Percentiles rank a stretch among this genome's conserved stretches.
phyloP scores from a whole-genome alignment of 1,139 yeast species.

The Saccharomycopsis hybrid region DNA sequence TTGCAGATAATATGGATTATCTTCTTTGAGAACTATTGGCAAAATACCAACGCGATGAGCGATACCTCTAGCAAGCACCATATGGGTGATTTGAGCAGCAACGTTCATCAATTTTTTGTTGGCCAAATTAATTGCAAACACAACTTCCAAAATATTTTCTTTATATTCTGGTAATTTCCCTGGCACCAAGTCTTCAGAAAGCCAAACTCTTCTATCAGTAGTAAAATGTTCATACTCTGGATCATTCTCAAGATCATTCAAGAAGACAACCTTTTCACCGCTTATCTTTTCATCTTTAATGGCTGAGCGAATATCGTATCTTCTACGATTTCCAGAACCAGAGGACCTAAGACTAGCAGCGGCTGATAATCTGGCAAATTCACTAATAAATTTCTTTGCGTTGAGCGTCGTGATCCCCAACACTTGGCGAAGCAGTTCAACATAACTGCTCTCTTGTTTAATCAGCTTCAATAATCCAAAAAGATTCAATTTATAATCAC shows the following conservation, averaged over 20 bases:
- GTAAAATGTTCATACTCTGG: slow-evolving; percentile 43
- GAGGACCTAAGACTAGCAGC: slow-evolving; percentile 31
- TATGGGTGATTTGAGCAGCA: slow-evolving; percentile 42
- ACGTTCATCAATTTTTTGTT: slow-evolving; percentile 42
- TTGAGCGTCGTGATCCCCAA: slow-evolving; percentile 28
- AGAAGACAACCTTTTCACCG: slow-evolving; percentile 51
- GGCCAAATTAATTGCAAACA: slow-evolving; percentile 64
- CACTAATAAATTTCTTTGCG: slow-evolving; percentile 36
- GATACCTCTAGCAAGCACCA: slow-evolving; percentile 49
- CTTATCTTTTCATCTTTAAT: slow-evolving; percentile 29
- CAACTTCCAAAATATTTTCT: slow-evolving; percentile 71
- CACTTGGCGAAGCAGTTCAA: slow-evolving; percentile 33
- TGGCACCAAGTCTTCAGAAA: slow-evolving; percentile 37
- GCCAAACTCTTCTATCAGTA: slow-evolving; percentile 36
- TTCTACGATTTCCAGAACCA: slow-evolving; percentile 26
- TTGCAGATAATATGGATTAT: slow-evolving; percentile 14
- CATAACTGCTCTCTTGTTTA: slow-evolving; percentile 33
- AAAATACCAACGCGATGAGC: slow-evolving; percentile 81
- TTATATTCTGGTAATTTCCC: slow-evolving; percentile 65
- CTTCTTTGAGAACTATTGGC: slow-evolving; percentile 39
- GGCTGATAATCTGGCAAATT: slow-evolving; percentile 41
- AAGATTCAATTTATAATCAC: slow-evolving; percentile 36
- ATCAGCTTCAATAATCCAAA: slow-evolving; percentile 32
- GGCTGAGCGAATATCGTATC: slow-evolving; percentile 27
- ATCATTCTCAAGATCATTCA: slow-evolving; percentile 73